Percentiles rank a stretch among this genome's conserved stretches.
These are phyloP conservation scores for Dactylellina parvicollis DNA, from an alignment of 2,329 filamentous ascomycete species.

Conservation along the genomic window DNA sequence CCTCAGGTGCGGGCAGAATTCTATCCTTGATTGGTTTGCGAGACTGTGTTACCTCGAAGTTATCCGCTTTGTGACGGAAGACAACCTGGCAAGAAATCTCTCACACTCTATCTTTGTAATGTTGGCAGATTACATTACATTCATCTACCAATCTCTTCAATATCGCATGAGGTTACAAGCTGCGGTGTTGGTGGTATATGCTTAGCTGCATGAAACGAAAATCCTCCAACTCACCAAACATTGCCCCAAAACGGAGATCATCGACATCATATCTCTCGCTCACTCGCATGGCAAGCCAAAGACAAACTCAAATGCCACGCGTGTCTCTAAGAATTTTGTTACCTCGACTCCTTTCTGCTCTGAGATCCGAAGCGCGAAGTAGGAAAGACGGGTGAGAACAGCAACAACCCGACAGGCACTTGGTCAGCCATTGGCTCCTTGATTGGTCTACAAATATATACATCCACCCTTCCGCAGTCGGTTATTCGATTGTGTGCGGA, in stretches of 20 bases:
- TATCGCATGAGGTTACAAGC: no score
- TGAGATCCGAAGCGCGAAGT: slow-evolving; percentile 46
- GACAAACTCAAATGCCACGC: no score
- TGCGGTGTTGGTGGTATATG: not conserved
- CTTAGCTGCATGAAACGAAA: not conserved
- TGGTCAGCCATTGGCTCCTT: slow-evolving; percentile 1
- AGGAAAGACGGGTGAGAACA: slow-evolving; percentile 38
- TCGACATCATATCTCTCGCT: not conserved
- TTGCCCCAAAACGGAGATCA: slow-evolving; percentile 17
- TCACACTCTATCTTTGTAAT: not conserved
- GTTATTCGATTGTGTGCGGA: no score
- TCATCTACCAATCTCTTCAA: not conserved
- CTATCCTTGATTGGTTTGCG: no score
- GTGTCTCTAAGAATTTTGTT: not conserved
- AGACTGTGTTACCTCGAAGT: not conserved
- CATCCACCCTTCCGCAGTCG: no score
- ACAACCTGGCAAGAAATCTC: not conserved
- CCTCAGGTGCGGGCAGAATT: no score
- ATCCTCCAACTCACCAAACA: not conserved
- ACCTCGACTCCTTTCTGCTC: not conserved
- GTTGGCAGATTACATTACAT: not conserved
- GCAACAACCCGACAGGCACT: not conserved
- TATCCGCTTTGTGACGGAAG: slow-evolving; percentile 2
- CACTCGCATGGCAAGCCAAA: no score
- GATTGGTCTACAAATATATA: not conserved